Conservation (phyloP, 1,284 basidiomycete genomes). For the Ustilago lituana region DNA sequence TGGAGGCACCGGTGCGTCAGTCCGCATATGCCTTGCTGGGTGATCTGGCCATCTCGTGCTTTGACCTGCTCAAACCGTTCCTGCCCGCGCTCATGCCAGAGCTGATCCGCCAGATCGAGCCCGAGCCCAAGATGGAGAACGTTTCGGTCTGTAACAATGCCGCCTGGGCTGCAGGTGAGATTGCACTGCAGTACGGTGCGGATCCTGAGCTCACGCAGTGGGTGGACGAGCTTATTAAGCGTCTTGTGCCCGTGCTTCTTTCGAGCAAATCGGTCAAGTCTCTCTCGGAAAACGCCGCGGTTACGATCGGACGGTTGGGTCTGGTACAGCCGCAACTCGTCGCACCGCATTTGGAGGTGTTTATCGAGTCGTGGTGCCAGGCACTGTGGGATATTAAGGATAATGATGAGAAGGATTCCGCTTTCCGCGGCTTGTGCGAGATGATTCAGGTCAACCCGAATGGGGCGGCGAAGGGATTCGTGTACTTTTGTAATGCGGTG, state of each 20-base stretch:
- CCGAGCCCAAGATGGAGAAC: constrained; percentile 88
- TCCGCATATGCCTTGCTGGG: constrained; percentile 96
- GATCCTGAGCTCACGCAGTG: constrained; percentile 67
- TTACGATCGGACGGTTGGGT: constrained; percentile 97
- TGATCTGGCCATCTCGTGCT: constrained; percentile 96
- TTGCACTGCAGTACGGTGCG: constrained; percentile 73
- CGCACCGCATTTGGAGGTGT: constrained; percentile 87
- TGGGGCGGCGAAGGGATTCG: constrained; percentile 62
- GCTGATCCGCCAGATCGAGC: constrained; percentile 87
- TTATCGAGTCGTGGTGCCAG: constrained; percentile 95
- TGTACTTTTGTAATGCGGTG: constrained; percentile 67
- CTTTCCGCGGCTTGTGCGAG: constrained; percentile 95
- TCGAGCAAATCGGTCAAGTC: constrained; percentile 90
- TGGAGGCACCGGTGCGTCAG: constrained; percentile 92
- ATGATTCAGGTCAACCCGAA: constrained; percentile 91
- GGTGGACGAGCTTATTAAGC: constrained; percentile 77
- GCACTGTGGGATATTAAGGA: constrained; percentile 98
- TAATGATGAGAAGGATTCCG: constrained; percentile 99
- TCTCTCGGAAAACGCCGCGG: constrained; percentile 96
- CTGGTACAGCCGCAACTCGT: constrained; percentile 88
- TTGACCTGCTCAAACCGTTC: constrained; percentile 79
- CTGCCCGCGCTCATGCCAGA: constrained; percentile 87
- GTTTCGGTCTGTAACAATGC: constrained; percentile 98
- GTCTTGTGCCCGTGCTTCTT: constrained; percentile 90
- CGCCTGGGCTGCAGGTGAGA: constrained; percentile 99